phyloP scores from a whole-genome alignment of 2,329 filamentous ascomycete genomes.

The Penicillium sp. region DNA sequence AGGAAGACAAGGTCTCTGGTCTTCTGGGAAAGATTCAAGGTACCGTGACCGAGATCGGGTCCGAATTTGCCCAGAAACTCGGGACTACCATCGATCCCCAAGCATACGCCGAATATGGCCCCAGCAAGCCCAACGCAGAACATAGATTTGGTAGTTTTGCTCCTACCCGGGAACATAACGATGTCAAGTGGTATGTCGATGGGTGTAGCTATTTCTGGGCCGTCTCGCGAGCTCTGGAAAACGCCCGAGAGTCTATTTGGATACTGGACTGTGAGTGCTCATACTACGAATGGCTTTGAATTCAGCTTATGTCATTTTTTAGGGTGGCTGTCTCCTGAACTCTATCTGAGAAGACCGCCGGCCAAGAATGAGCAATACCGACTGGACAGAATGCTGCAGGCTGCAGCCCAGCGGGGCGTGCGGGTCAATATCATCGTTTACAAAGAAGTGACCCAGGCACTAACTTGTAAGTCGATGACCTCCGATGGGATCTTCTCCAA shows the following conservation, averaged over 20 bases:
- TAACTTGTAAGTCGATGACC: slow-evolving; percentile 63
- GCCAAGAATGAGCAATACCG: slow-evolving; percentile 78
- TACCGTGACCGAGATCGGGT: slow-evolving; percentile 50
- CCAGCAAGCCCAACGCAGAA: slow-evolving; percentile 37
- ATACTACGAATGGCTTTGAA: background rate
- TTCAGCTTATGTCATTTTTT: slow-evolving; percentile 8
- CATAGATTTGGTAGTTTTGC: slow-evolving; percentile 64
- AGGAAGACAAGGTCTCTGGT: slow-evolving; percentile 41
- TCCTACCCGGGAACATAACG: slow-evolving; percentile 65
- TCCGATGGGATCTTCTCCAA: background rate
- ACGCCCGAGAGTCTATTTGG: slow-evolving; percentile 72
- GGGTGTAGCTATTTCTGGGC: slow-evolving; percentile 83
- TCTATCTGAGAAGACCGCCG: slow-evolving; percentile 79
- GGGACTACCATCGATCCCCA: slow-evolving; percentile 48
- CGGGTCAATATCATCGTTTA: slow-evolving; percentile 84
- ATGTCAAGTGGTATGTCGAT: slow-evolving; percentile 84
- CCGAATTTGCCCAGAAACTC: slow-evolving; percentile 50
- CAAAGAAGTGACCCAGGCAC: slow-evolving; percentile 79
- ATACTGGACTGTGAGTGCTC: slow-evolving; percentile 66
- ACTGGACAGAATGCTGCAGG: slow-evolving; percentile 75
- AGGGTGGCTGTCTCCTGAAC: slow-evolving; percentile 80
- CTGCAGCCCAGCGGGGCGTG: slow-evolving; percentile 78
- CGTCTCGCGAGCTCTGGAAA: slow-evolving; percentile 73
- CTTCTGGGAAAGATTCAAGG: slow-evolving; percentile 56
- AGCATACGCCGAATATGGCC: slow-evolving; percentile 45